A percentile compares a stretch with the other conserved stretches of the same genome.
phyloP scores from a whole-genome alignment of 2,329 filamentous ascomycete species.

The Beauveria sp. region DNA sequence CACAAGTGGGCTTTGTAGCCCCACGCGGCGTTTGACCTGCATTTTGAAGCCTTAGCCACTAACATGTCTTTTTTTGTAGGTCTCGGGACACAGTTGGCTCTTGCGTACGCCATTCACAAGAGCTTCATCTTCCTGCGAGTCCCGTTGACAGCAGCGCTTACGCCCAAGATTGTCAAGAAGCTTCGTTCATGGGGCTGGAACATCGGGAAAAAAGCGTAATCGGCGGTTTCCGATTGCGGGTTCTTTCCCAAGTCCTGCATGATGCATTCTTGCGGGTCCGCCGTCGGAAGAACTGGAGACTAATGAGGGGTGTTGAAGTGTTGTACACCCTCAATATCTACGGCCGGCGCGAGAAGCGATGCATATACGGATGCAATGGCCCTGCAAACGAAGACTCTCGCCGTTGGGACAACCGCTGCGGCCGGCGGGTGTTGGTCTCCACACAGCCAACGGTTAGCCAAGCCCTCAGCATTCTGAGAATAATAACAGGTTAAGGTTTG shows the following conservation, averaged over 20 bases:
- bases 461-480: background rate
- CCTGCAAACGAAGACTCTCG: background rate
- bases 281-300: background rate
- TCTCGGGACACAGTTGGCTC: slow-evolving; percentile 71
- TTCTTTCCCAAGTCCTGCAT: background rate
- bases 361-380: background rate
- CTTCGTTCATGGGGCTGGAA: slow-evolving; percentile 88
- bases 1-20: background rate
- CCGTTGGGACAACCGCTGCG: background rate
- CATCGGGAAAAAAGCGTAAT: slow-evolving; percentile 63
- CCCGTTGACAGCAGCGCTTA: slow-evolving; percentile 80
- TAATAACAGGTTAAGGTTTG: background rate
- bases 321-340: background rate
- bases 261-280: background rate
- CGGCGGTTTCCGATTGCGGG: background rate
- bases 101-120: slow-evolving; percentile 97
- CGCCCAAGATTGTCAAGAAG: slow-evolving; percentile 88
- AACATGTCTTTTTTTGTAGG: slow-evolving; percentile 32
- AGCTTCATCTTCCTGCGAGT: slow-evolving; percentile 96
- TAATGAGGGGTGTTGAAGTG: background rate
- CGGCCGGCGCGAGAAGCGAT: background rate
- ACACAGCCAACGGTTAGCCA: background rate
- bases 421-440: background rate
- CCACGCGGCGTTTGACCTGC: background rate
- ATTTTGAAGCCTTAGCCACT: slow-evolving; percentile 13